Evolutionary conservation across 257 asterid species (phyloP).

Genomic region (Parsonsia alboflavescens): DNA sequence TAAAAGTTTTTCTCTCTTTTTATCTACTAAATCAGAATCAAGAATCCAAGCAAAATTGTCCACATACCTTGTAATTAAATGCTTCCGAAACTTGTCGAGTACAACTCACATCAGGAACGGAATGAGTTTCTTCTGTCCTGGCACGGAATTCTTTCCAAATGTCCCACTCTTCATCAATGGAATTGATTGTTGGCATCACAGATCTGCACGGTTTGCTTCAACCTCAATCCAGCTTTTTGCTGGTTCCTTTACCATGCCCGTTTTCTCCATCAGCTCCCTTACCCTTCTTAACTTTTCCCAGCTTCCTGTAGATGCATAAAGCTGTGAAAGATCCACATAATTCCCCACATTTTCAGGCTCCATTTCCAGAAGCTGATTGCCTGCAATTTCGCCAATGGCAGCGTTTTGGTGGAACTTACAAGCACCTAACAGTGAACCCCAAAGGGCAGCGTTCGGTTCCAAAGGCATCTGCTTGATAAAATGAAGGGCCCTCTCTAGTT

Average conservation of each 20-base stretch:
- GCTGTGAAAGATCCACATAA: conserved; percentile 59
- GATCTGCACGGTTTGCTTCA: conserved; percentile 35
- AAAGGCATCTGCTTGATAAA: conserved; percentile 68
- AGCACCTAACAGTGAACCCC: conserved; percentile 91
- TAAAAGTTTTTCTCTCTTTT: not conserved
- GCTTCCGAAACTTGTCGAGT: conserved; percentile 40
- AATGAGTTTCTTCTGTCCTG: conserved; percentile 36
- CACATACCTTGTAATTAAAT: not conserved
- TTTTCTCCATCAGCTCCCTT: conserved; percentile 59
- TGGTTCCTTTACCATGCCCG: conserved; percentile 50
- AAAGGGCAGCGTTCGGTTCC: conserved; percentile 75
- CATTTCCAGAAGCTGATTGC: conserved; percentile 45
- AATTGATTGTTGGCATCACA: conserved; percentile 35
- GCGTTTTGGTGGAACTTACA: conserved; percentile 57
- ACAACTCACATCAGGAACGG: conserved; percentile 35
- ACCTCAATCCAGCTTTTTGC: conserved; percentile 79
- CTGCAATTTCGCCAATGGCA: conserved; percentile 61
- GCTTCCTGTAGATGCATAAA: conserved; percentile 63
- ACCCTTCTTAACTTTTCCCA: conserved; percentile 68
- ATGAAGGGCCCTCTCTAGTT: conserved; percentile 56
- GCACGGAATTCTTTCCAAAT: conserved; percentile 23
- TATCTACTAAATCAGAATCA: not conserved
- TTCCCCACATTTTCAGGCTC: conserved; percentile 76
- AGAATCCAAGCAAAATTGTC: not conserved
- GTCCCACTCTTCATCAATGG: conserved; percentile 32